phyloP scores from a whole-genome alignment of 345 rosid genomes.

The Populus tremula region DNA sequence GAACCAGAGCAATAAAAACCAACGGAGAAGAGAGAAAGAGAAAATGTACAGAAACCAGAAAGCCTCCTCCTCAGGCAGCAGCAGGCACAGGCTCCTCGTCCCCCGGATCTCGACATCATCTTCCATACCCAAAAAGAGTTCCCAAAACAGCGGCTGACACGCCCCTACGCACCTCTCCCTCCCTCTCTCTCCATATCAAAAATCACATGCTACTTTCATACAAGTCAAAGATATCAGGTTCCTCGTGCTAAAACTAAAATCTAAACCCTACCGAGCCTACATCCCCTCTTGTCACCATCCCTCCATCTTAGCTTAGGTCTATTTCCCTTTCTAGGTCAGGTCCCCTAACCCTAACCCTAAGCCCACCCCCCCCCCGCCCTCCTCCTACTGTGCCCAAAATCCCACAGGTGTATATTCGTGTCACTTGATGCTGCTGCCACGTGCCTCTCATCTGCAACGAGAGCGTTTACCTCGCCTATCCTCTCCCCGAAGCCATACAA shows the following conservation, averaged over 20 bases:
- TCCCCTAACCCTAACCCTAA: background rate
- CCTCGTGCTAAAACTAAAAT: too few relatives aligned
- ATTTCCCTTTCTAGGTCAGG: too few relatives aligned
- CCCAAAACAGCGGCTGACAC: constrained; percentile 27
- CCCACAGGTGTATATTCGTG: constrained; percentile 69
- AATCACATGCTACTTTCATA: background rate
- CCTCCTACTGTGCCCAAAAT: constrained; percentile 48
- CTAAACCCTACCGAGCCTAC: too few relatives aligned
- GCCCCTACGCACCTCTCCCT: constrained; percentile 6
- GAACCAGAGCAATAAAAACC: background rate
- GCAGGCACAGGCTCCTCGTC: too few relatives aligned
- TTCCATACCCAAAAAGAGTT: background rate
- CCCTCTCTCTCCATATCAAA: background rate
- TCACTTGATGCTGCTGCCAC: constrained; percentile 62
- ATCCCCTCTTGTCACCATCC: too few relatives aligned
- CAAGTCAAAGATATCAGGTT: background rate
- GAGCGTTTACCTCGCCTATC: constrained; percentile 50
- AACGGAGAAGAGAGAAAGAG: background rate
- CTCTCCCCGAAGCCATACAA: constrained; percentile 52
- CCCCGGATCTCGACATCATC: too few relatives aligned
- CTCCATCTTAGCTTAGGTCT: too few relatives aligned
- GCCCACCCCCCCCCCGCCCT: background rate
- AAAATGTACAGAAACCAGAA: too few relatives aligned
- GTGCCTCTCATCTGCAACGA: constrained; percentile 65
- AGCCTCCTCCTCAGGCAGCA: too few relatives aligned